Evolutionary conservation across 495 filamentous ascomycete genomes (phyloP), one percentile per base, ranked within the genome.

Genomic region (Acidomyces sp.): DNA sequence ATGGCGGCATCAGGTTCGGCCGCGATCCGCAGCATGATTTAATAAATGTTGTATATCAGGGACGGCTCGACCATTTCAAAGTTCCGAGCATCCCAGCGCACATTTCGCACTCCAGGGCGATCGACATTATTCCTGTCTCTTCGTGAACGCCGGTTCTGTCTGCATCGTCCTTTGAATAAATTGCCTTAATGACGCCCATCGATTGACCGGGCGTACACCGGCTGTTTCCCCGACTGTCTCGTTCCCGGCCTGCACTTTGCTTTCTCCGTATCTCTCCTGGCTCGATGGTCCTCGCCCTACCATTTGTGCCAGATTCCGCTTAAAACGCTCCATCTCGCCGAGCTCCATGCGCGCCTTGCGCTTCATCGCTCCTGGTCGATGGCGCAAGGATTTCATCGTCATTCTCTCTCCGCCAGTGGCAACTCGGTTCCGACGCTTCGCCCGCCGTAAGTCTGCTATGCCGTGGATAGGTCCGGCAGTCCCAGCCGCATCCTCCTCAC

Each of bases 301-400:
- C 60, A 75, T 67, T 42, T 54, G 39, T 27, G 80, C 85, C 68
- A 96, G 62, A 59, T 86, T 94, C 60, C 65, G 70, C 41, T 71
- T 75, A 54, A 94, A 94, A 43, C 87, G 66, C 59, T 84, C 75
- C 55, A 79, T 74, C 69, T 96, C 88, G 48, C 66, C 59, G 58
- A 63, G 72, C 37, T 92, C 80, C 20, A 94, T 28, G 57, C 72
- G 75, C 58, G 85, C 83, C 62, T 80, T 86, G 49, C 74, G 68
- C 70, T 85, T 93, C 65, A 83, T 65, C 11, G 84, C 83, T 0
- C 88, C 87, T 0, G 81, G 82, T 36, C 77, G 61, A 37, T 68
- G 73, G 54, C 70, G 77, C 40, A 96, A 49, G 32, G 75, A 83
- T 62, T 76, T 78, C 39, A 48, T 48, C 4, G 25, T 22, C 6